Conservation (phyloP, 768 basidiomycete genomes). For the Tricholoma furcatifolium region DNA sequence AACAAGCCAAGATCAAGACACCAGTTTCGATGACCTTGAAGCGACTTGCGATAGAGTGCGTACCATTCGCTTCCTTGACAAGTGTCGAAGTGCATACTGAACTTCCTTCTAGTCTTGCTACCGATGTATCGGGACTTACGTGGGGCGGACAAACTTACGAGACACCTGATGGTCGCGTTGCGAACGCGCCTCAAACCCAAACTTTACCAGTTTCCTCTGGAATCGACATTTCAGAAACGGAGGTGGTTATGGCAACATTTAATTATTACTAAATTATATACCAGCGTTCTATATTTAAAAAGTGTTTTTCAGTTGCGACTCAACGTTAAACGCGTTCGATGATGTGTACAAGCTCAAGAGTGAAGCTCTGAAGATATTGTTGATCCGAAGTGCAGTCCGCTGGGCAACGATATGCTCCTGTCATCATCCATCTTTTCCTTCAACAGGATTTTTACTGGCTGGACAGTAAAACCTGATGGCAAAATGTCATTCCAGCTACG, state of each 20-base stretch:
- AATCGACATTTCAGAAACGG: conserved; percentile 46
- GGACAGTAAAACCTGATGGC: too few species aligned
- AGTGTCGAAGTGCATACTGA: neutral
- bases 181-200: conserved; percentile 32
- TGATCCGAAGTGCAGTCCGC: too few species aligned
- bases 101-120: conserved; percentile 37
- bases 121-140: conserved; percentile 47
- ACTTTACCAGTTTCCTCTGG: conserved; percentile 30
- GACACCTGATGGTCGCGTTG: conserved; percentile 40
- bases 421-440: too few species aligned
- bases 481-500: too few species aligned
- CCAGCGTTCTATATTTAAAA: too few species aligned
- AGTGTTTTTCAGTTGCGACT: too few species aligned
- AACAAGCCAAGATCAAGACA: conserved; percentile 15
- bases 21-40: conserved; percentile 40
- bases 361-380: too few species aligned
- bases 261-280: neutral
- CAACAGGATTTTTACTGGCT: too few species aligned
- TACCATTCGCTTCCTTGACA: neutral
- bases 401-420: too few species aligned
- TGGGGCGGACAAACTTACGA: conserved; percentile 64
- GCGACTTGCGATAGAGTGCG: conserved; percentile 46
- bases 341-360: neutral
- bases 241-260: conserved; percentile 44
- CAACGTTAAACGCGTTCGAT: neutral